Evolutionary conservation across 1,284 basidiomycete species (phyloP).

Genomic region (Somion occarium): DNA sequence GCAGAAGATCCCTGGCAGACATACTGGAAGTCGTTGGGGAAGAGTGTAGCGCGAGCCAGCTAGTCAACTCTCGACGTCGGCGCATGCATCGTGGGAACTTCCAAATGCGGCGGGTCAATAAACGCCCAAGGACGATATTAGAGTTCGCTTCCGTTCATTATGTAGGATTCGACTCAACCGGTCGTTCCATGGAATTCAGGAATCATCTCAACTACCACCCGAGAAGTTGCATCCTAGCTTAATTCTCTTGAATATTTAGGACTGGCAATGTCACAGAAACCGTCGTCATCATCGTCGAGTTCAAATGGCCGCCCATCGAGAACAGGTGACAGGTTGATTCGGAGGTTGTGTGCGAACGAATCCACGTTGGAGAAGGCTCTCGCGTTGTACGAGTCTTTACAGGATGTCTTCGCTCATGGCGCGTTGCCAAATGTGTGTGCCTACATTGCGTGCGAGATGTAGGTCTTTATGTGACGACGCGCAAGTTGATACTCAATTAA

Average conservation of each 20-base stretch:
- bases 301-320: neutral
- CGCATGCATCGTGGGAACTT: neutral
- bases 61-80: too few relatives aligned
- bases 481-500: neutral
- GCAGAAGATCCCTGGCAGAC: neutral
- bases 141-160: too few relatives aligned
- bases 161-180: too few relatives aligned
- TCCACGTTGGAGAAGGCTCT: neutral
- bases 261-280: too few relatives aligned
- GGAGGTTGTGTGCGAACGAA: neutral
- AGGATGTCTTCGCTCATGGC: neutral
- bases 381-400: neutral
- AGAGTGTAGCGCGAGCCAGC: too few relatives aligned
- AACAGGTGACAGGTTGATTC: neutral
- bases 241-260: too few relatives aligned
- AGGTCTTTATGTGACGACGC: too few relatives aligned
- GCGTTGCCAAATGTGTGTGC: constrained; percentile 2
- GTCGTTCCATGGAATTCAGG: too few relatives aligned
- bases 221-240: too few relatives aligned
- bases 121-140: neutral
- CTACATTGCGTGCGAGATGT: constrained; percentile 5
- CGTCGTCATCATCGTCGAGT: neutral
- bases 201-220: too few relatives aligned
- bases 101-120: neutral
- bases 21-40: constrained; percentile 3